phyloP scores from a whole-genome alignment of 768 basidiomycete genomes.

The Termitomyces sp. region DNA sequence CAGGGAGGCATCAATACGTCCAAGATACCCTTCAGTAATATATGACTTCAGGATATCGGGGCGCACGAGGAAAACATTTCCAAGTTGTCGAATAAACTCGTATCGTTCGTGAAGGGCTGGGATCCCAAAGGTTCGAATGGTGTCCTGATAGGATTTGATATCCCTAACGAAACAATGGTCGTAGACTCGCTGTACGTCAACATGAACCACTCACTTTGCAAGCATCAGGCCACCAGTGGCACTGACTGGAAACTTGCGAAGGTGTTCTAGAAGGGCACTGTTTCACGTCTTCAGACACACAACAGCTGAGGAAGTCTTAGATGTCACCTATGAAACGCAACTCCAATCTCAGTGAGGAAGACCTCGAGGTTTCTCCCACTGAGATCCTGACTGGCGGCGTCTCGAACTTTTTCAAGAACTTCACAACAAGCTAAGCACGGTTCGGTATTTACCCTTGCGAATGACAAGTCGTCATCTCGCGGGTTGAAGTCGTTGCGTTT shows the following conservation, averaged over 20 bases:
- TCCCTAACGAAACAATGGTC: conserved; percentile 49
- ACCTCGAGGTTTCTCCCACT: conserved; percentile 91
- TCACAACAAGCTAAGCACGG: conserved; percentile 88
- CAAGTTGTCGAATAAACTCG: conserved; percentile 96
- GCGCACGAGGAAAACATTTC: conserved; percentile 94
- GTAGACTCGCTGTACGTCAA: not conserved
- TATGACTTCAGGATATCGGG: conserved; percentile 95
- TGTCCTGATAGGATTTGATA: conserved; percentile 94
- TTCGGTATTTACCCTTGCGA: conserved; percentile 91
- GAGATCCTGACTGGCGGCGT: conserved; percentile 67
- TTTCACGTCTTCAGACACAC: not conserved
- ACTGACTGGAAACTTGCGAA: conserved; percentile 94
- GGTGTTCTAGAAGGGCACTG: conserved; percentile 88
- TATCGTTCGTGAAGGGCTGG: conserved; percentile 88
- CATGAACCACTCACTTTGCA: conserved; percentile 66
- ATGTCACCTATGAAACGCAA: conserved; percentile 82
- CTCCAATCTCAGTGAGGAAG: conserved; percentile 90
- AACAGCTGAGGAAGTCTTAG: not conserved
- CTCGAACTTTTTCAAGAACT: conserved; percentile 73
- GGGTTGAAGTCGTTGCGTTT: conserved; percentile 98
- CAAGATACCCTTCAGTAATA: conserved; percentile 91
- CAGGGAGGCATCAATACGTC: conserved; percentile 81
- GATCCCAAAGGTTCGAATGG: conserved; percentile 75
- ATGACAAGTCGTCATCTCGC: conserved; percentile 91
- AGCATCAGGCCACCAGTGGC: conserved; percentile 97